A percentile compares a stretch with the other conserved stretches of the same genome.
Evolutionary conservation across 257 asterid species (phyloP).

Genomic region (Solanum arcanum): DNA sequence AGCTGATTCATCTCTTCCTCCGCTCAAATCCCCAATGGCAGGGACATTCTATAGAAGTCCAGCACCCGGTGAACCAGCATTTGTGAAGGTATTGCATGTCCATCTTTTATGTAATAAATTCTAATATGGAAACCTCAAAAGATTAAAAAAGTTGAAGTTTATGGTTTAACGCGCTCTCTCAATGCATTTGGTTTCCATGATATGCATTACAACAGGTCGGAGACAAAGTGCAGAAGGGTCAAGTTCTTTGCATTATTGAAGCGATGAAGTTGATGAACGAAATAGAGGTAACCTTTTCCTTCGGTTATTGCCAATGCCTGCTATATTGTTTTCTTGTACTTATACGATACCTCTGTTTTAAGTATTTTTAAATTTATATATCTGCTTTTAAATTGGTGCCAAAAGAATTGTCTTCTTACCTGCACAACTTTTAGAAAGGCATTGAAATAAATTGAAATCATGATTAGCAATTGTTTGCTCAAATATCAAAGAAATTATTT

Average conservation of each 20-base stretch:
- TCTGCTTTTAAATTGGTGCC: neutral
- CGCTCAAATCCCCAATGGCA: constrained; percentile 80
- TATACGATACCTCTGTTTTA: neutral
- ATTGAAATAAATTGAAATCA: neutral
- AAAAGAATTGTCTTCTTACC: neutral
- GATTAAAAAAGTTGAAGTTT: neutral
- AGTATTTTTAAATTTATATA: neutral
- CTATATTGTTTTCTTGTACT: neutral
- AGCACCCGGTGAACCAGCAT: constrained; percentile 77
- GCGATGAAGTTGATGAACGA: constrained; percentile 98
- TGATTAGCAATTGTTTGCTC: neutral
- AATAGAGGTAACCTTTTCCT: constrained; percentile 55
- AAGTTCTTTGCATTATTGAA: constrained; percentile 78
- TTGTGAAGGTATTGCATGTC: constrained; percentile 50
- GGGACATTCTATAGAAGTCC: constrained; percentile 83
- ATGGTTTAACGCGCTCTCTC: neutral
- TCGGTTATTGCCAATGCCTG: neutral
- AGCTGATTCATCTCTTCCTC: constrained; percentile 59
- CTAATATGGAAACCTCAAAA: neutral
- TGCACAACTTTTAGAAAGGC: neutral
- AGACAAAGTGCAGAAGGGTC: constrained; percentile 86
- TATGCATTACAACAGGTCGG: constrained; percentile 45
- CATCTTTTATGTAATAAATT: neutral
- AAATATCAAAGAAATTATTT: neutral
- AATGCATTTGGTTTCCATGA: neutral